A percentile compares a stretch with the other conserved stretches of the same genome.
These are phyloP conservation scores for Saturnispora saitoi DNA, from an alignment of 805 yeast species.

Conservation along the genomic window DNA sequence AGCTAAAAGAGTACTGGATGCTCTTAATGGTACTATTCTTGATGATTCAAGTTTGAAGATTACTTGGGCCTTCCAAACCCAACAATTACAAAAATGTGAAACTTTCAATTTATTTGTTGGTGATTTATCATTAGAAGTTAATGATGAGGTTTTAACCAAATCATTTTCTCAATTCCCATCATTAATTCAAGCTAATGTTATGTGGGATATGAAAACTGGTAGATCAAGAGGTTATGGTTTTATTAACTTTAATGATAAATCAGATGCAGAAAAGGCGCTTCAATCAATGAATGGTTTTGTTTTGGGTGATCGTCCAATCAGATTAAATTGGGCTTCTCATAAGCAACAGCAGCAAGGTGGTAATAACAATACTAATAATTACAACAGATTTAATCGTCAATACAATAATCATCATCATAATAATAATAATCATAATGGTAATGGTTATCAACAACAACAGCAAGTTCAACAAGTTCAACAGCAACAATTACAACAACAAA, in stretches of 20 bases:
- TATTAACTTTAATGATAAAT: conserved; percentile 58
- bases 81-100: conserved; percentile 48
- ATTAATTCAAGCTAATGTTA: conserved; percentile 76
- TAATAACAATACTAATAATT: conserved; percentile 1
- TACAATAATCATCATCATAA: conserved; percentile 11
- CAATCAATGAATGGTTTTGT: conserved; percentile 65
- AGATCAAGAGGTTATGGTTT: conserved; percentile 90
- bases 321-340: conserved; percentile 86
- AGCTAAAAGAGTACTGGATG: conserved; percentile 55
- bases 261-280: conserved; percentile 69
- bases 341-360: conserved; percentile 33
- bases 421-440: conserved; percentile 16
- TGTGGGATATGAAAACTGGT: conserved; percentile 97
- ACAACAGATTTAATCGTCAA: conserved; percentile 12
- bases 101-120: conserved; percentile 76
- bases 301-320: conserved; percentile 65
- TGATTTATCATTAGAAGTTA: conserved; percentile 72
- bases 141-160: conserved; percentile 58
- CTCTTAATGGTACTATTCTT: conserved; percentile 48
- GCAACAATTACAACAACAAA: not conserved
- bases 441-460: conserved; percentile 11
- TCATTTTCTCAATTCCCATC: conserved; percentile 53
- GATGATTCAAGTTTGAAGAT: conserved; percentile 51
- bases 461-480: conserved; percentile 10
- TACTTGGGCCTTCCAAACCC: conserved; percentile 81